Evolutionary conservation across 257 asterid genomes (phyloP).

Genomic region (Scutellaria galericulata): DNA sequence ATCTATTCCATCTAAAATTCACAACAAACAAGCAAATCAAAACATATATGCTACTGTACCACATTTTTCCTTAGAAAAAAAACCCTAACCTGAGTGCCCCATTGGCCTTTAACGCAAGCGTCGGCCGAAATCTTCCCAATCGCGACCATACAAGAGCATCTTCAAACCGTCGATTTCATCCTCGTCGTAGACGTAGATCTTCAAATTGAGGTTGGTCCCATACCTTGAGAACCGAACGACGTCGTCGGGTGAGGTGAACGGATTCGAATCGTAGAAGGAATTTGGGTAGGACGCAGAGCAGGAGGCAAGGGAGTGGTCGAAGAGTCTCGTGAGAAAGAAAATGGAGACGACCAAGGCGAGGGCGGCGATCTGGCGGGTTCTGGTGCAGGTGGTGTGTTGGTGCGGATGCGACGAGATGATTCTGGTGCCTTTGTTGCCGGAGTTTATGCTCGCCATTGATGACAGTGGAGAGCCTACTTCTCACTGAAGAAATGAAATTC

Average conservation of each 20-base stretch:
- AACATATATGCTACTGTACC: neutral
- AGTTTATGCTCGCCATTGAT: constrained; percentile 48
- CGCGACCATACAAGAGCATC: constrained; percentile 75
- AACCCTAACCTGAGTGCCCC: constrained; percentile 80
- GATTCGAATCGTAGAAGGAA: constrained; percentile 35
- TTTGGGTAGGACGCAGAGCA: constrained; percentile 40
- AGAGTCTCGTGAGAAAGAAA: constrained; percentile 79
- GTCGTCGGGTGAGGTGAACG: constrained; percentile 23
- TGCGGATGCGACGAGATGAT: constrained; percentile 37
- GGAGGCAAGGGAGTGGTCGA: constrained; percentile 57
- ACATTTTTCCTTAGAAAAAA: neutral
- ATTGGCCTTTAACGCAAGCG: constrained; percentile 87
- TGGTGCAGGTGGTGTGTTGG: constrained; percentile 55
- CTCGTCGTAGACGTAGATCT: constrained; percentile 88
- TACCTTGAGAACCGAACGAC: constrained; percentile 47
- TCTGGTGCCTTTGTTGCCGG: constrained; percentile 47
- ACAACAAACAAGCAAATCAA: neutral
- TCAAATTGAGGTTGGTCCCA: constrained; percentile 56
- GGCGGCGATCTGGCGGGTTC: constrained; percentile 88
- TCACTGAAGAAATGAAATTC: neutral
- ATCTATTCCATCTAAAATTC: neutral
- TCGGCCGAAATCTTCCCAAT: constrained; percentile 68
- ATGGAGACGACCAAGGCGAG: constrained; percentile 66
- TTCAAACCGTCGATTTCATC: constrained; percentile 78
- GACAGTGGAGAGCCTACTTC: neutral